These are phyloP conservation scores for Dittrichia graveolens DNA, from an alignment of 129 eudicot genomes.

Conservation along the genomic window DNA sequence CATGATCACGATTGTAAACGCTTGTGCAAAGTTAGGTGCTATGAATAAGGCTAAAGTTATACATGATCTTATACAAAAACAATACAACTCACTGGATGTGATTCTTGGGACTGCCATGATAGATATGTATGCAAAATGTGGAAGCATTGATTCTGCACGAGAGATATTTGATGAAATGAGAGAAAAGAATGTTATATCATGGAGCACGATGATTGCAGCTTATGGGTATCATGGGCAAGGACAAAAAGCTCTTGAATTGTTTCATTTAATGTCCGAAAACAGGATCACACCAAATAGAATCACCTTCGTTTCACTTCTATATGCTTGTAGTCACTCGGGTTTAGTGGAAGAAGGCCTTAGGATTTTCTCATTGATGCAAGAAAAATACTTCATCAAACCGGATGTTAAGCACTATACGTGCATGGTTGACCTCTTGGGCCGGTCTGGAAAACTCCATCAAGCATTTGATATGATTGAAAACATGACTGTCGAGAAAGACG, in stretches of 20 bases:
- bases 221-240: constrained; percentile 70
- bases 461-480: constrained; percentile 51
- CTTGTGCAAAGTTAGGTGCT: constrained; percentile 68
- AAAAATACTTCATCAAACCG: constrained; percentile 49
- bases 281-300: constrained; percentile 47
- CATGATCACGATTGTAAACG: constrained; percentile 58
- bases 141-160: constrained; percentile 53
- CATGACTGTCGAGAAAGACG: constrained; percentile 58
- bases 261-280: constrained; percentile 42
- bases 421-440: constrained; percentile 71
- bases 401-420: constrained; percentile 71
- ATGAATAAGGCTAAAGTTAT: constrained; percentile 52
- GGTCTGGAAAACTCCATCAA: constrained; percentile 55
- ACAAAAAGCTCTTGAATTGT: constrained; percentile 59
- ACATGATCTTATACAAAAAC: constrained; percentile 41
- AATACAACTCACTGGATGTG: constrained; percentile 37
- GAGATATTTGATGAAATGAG: constrained; percentile 56
- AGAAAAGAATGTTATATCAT: constrained; percentile 56
- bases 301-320: constrained; percentile 54
- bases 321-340: constrained; percentile 74
- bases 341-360: constrained; percentile 60
- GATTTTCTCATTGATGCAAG: constrained; percentile 57
- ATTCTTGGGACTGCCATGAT: constrained; percentile 63
- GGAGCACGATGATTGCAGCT: constrained; percentile 79
- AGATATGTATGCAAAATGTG: constrained; percentile 74